Base-by-base conservation (phyloP, 805 yeast species). In the Candida mattraensis region DNA sequence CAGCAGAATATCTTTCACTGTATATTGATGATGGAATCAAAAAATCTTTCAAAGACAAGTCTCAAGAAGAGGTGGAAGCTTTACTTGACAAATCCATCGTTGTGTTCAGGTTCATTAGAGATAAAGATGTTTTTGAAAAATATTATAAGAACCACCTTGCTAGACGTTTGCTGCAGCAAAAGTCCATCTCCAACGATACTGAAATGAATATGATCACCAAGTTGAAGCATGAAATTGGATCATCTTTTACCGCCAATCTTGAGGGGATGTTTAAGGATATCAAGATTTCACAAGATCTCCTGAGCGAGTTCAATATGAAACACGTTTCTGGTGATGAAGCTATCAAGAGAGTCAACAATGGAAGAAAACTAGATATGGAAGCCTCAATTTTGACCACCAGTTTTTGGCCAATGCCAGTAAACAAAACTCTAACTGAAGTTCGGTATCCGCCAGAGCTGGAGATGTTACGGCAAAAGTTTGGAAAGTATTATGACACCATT, bases 251-350 rank as follows among this genome's bases (percentile, higher is more conserved):
- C 0, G 75, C 85, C 3, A 83, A 83, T 48, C 67, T 89, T 20
- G 88, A 87, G 53, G 87, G 86, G 27, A 89, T 89, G 96, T 78
- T 87, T 45, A 74, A 81, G 51, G 97, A 89, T 53, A 78, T 87
- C 29, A 74, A 74, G 40, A 46, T 70, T 1, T 82, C 88, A 0
- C 64, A 61, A 28, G 83, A 74, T 18, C 50, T 69, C 18, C 63
- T 72, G 27, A 34, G 51, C 9, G 71, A 64, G 23, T 77, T 72
- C 54, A 54, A 60, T 18, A 20, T 28, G 3, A 40, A 37, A 16
- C 21, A 39, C 23, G 19, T 45, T 7, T 31, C 47, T 14, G 37
- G 37, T 5, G 58, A 48, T 30, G 38, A 38, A 26, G 39, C 26
- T 20, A 40, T 39, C 33, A 35, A 29, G 31, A 34, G 25, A 19